Evolutionary conservation across 2,329 filamentous ascomycete species (phyloP).

Genomic region (Xylogone sp.): DNA sequence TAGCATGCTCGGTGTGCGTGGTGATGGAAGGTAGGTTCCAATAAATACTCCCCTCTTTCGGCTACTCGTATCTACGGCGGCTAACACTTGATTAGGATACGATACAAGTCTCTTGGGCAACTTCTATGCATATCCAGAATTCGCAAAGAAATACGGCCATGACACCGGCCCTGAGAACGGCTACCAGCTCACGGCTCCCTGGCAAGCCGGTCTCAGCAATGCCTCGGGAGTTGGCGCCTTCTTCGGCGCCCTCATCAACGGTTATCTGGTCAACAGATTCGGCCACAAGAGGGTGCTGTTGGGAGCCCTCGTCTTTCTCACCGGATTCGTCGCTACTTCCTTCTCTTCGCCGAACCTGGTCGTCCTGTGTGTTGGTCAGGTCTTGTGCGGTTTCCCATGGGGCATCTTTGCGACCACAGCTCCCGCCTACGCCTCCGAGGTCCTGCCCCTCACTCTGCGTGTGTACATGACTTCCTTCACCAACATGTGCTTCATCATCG

Average conservation of each 20-base stretch:
- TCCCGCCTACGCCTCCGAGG: slow-evolving; percentile 41
- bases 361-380: slow-evolving; percentile 40
- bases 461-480: slow-evolving; percentile 39
- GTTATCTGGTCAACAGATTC: slow-evolving; percentile 41
- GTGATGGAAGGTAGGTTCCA: slow-evolving; percentile 17
- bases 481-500: slow-evolving; percentile 46
- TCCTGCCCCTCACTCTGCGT: slow-evolving; percentile 38
- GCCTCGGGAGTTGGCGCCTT: slow-evolving; percentile 15
- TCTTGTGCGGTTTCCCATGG: slow-evolving; percentile 46
- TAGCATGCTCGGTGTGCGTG: slow-evolving; percentile 18
- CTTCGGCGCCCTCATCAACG: slow-evolving; percentile 37
- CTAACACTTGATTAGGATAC: too few species aligned
- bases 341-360: slow-evolving; percentile 44
- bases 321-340: slow-evolving; percentile 41
- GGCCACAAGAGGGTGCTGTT: slow-evolving; percentile 45
- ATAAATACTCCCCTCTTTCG: too few species aligned
- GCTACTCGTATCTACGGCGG: too few species aligned
- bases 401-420: slow-evolving; percentile 44
- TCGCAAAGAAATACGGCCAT: slow-evolving; percentile 14
- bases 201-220: slow-evolving; percentile 18
- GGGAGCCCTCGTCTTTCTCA: slow-evolving; percentile 36
- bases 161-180: slow-evolving; percentile 5
- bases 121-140: slow-evolving; percentile 16
- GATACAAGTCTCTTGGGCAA: slow-evolving; percentile 17
- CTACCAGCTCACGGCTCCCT: slow-evolving; percentile 12